Evolutionary conservation across 2,329 filamentous ascomycete species (phyloP).

Genomic region (Penicillium aurantiogriseum): DNA sequence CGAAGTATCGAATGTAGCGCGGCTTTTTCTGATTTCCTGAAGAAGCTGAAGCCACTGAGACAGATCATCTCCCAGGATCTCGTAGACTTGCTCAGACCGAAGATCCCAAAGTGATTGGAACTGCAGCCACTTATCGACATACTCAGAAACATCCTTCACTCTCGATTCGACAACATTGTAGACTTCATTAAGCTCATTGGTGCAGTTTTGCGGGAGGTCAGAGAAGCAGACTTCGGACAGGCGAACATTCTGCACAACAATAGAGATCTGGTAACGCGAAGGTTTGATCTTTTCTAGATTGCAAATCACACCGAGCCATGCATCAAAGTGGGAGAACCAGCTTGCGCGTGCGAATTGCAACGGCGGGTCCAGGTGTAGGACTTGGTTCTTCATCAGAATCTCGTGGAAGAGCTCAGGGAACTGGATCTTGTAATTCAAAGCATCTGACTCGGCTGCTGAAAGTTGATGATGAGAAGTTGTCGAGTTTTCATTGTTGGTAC

Average conservation of each 20-base stretch:
- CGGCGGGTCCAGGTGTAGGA: slow-evolving; percentile 93
- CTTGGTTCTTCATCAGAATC: slow-evolving; percentile 95
- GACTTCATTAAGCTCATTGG: slow-evolving; percentile 72
- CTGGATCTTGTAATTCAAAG: slow-evolving; percentile 36
- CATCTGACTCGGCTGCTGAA: slow-evolving; percentile 30
- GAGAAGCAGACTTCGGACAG: slow-evolving; percentile 64
- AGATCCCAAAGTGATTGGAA: slow-evolving; percentile 99
- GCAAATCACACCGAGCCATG: slow-evolving; percentile 91
- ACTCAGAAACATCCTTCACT: slow-evolving; percentile 72
- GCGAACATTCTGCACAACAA: slow-evolving; percentile 48
- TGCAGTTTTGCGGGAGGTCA: slow-evolving; percentile 79
- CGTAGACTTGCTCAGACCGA: slow-evolving; percentile 92
- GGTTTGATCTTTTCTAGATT: slow-evolving; percentile 93
- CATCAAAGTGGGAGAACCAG: slow-evolving; percentile 89
- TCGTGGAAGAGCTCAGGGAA: slow-evolving; percentile 70
- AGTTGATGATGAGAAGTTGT: slow-evolving; percentile 20
- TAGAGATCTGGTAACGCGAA: slow-evolving; percentile 87
- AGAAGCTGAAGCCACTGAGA: slow-evolving; percentile 90
- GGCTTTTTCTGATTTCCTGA: slow-evolving; percentile 94
- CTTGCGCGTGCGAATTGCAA: slow-evolving; percentile 86
- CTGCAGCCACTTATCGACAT: slow-evolving; percentile 97
- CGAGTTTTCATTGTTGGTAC: slow-evolving; percentile 40
- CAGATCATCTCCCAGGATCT: slow-evolving; percentile 84
- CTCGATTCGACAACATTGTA: slow-evolving; percentile 83
- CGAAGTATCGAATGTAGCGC: slow-evolving; percentile 94